Conservation (phyloP, 495 filamentous ascomycete genomes). For the Stereocaulon alpinum region DNA sequence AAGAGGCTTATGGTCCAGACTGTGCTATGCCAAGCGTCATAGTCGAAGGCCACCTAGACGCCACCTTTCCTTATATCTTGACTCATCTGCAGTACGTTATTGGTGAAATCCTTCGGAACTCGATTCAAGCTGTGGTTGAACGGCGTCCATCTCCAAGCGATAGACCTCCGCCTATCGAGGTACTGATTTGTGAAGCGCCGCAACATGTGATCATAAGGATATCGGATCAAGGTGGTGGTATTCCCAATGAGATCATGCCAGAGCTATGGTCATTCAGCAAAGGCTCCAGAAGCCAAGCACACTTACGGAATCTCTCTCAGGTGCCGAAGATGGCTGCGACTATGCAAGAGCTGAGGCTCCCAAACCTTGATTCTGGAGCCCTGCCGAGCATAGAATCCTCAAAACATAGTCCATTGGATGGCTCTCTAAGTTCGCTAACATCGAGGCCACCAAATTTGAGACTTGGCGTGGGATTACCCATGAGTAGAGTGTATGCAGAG, state of each 20-base stretch:
- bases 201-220: constrained; percentile 96
- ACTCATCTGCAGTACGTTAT: constrained; percentile 96
- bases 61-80: constrained; percentile 91
- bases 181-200: constrained; percentile 85
- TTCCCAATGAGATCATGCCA: constrained; percentile 73
- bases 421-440: constrained; percentile 66
- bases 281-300: constrained; percentile 60
- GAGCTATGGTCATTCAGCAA: constrained; percentile 96
- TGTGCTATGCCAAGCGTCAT: constrained; percentile 65
- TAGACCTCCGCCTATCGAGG: constrained; percentile 71
- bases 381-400: constrained; percentile 27
- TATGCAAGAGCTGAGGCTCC: constrained; percentile 64
- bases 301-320: constrained; percentile 69
- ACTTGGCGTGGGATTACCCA: constrained; percentile 86
- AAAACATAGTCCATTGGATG: constrained; percentile 34
- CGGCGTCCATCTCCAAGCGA: constrained; percentile 36
- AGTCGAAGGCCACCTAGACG: constrained; percentile 77
- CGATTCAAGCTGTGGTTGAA: constrained; percentile 83
- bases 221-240: constrained; percentile 89
- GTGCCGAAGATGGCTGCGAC: constrained; percentile 93
- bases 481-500: constrained; percentile 92
- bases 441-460: constrained; percentile 77
- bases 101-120: constrained; percentile 90
- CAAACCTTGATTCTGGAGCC: constrained; percentile 18
- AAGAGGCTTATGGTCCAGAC: constrained; percentile 58